phyloP scores from a whole-genome alignment of 257 asterid genomes.

The Ligustrum vulgare region DNA sequence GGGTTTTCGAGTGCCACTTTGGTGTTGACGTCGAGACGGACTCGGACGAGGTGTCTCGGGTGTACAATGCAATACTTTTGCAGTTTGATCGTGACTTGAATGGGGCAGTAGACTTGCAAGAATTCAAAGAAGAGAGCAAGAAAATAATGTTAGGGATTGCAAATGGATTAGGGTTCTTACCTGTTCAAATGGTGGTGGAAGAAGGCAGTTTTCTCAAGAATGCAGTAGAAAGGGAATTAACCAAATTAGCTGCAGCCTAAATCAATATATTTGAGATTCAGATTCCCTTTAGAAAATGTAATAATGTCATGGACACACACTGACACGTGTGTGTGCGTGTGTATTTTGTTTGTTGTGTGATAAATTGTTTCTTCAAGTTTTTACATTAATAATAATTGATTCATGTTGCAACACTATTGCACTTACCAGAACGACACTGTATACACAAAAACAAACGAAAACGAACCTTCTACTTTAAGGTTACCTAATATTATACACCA shows the following conservation, averaged over 20 bases:
- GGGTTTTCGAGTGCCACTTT: neutral
- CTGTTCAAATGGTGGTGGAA: conserved; percentile 6
- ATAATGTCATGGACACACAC: neutral
- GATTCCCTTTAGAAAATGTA: neutral
- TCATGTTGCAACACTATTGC: neutral
- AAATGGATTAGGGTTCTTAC: neutral
- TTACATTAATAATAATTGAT: neutral
- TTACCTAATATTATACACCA: neutral
- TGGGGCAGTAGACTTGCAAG: neutral
- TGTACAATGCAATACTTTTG: neutral
- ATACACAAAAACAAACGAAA: neutral
- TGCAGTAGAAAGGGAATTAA: neutral
- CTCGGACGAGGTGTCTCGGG: neutral
- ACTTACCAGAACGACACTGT: neutral
- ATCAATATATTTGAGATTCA: neutral
- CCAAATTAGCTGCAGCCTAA: neutral
- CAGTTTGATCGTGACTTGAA: conserved; percentile 3
- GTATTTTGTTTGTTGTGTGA: neutral
- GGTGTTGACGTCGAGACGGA: neutral
- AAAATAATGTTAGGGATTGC: neutral
- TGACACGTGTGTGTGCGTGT: neutral
- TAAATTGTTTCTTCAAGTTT: neutral
- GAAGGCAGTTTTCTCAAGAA: neutral
- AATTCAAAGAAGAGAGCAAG: conserved; percentile 7
- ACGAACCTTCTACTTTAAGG: neutral